phyloP scores from a whole-genome alignment of 208 protist genomes.

The Acanthamoeba royreba region DNA sequence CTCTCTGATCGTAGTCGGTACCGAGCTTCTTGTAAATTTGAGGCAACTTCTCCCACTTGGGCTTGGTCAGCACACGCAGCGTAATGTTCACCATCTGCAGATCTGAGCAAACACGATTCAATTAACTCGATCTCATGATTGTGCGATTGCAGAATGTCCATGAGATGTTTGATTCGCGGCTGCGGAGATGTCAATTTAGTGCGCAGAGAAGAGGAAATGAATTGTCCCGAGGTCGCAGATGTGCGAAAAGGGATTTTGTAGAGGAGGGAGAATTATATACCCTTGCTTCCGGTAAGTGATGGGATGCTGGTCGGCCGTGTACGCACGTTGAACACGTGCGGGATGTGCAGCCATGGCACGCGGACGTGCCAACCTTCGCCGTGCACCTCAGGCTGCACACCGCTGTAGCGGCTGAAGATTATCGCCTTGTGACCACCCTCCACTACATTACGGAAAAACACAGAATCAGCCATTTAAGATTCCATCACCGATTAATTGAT shows the following conservation, averaged over 20 bases:
- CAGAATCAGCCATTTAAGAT: not conserved
- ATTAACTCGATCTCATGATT: not conserved
- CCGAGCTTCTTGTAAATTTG: slow-evolving; percentile 93
- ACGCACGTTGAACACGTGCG: slow-evolving; percentile 96
- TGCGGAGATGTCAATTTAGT: slow-evolving; percentile 54
- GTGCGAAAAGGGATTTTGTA: not conserved
- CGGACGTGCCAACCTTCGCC: slow-evolving; percentile 93
- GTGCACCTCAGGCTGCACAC: slow-evolving; percentile 90
- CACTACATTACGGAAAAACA: slow-evolving; percentile 70
- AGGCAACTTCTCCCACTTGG: slow-evolving; percentile 88
- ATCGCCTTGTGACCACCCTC: slow-evolving; percentile 95
- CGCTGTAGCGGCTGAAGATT: slow-evolving; percentile 95
- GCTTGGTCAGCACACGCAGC: slow-evolving; percentile 96
- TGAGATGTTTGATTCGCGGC: slow-evolving; percentile 83
- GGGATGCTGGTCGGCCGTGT: slow-evolving; percentile 73
- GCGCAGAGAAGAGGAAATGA: not conserved
- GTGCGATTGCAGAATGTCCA: not conserved
- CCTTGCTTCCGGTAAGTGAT: slow-evolving; percentile 80
- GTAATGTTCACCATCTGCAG: slow-evolving; percentile 98
- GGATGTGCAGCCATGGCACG: slow-evolving; percentile 94
- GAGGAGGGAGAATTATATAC: slow-evolving; percentile 34
- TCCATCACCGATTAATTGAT: no score
- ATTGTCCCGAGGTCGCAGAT: no score
- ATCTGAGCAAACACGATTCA: slow-evolving; percentile 75
- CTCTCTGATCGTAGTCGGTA: slow-evolving; percentile 95